Evolutionary conservation across 2,329 filamentous ascomycete species (phyloP), one percentile per base, ranked within the genome.

Genomic region (Nothomitra cinnamomea): DNA sequence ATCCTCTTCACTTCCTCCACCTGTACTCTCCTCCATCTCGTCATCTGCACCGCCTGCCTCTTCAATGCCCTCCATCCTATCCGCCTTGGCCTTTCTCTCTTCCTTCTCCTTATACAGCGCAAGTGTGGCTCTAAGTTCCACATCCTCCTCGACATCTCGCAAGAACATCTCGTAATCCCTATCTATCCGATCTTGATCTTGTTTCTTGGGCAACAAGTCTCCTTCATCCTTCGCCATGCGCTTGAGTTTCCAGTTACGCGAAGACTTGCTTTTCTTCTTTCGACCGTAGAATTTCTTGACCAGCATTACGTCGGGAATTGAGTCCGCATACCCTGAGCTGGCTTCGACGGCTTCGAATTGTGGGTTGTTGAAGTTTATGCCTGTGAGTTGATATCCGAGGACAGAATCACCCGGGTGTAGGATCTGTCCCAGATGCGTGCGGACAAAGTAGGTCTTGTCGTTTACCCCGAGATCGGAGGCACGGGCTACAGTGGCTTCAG

Each of bases 111-210:
- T 95, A 72, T 95, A 98, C 61, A 98, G 67, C 47, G 87, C 85
- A 64, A 98, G 72, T 1, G 87, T 88, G 43, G 82, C 78, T 54
- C 92, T 77, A 60, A 95, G 74, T 63, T 98, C 92, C 52, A 85
- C 77, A 66, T 98, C 92, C 65, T 96, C 89, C 69, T 98, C 94
- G 10, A 98, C 87, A 67, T 98, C 92, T 47, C 85, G 83, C 73
- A 98, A 72, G 79, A 98, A 98, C 78, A 89, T 80, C 72, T 98
- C 92, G 70, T 94, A 98, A 69, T 98, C 92, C 59, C 83, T 79
- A 65, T 96, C 89, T 72, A 94, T 80, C 58, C 82, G 80, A 56
- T 89, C 86, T 64, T 90, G 85, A 65, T 96, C 89, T 56, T 87
- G 75, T 70, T 95, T 87, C 72, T 86, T 83, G 36, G 87, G 86